A percentile compares a stretch with the other conserved stretches of the same genome.
phyloP scores from a whole-genome alignment of 768 basidiomycete species.

The Suillus occidentalis region DNA sequence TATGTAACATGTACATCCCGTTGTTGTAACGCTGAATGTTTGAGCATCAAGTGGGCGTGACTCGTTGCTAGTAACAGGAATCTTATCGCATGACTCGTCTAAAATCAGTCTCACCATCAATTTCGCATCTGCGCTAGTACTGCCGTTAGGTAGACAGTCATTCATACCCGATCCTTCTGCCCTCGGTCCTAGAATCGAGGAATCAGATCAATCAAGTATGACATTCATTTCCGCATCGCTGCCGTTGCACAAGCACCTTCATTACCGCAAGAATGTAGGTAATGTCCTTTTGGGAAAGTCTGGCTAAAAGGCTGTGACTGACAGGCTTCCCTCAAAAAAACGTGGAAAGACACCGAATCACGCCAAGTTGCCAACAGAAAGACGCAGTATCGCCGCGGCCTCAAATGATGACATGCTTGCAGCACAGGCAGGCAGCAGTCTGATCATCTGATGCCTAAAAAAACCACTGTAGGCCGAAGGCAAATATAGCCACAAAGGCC shows the following conservation, averaged over 20 bases:
- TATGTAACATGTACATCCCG: not conserved
- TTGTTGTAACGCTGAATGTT: not conserved
- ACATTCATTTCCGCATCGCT: constrained; percentile 4
- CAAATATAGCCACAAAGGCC: not conserved
- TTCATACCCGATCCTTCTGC: not conserved
- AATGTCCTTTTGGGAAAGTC: not conserved
- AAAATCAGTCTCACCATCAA: not conserved
- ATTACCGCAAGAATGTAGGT: not conserved
- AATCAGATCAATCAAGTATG: not conserved
- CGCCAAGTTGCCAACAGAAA: no score
- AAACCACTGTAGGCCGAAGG: not conserved
- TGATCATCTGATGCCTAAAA: not conserved
- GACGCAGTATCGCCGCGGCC: not conserved
- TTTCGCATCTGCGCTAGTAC: not conserved
- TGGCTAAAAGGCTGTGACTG: not conserved
- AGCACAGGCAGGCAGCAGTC: not conserved
- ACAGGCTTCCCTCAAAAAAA: constrained; percentile 1
- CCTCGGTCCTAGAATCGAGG: not conserved
- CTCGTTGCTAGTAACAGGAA: no score
- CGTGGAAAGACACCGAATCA: not conserved
- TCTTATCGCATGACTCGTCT: not conserved
- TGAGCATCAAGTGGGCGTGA: not conserved
- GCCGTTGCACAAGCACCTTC: not conserved
- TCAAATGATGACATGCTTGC: not conserved
- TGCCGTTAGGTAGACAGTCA: not conserved